Base-by-base conservation (phyloP, 805 yeast species). In the Ogataea paradorogensis region DNA sequence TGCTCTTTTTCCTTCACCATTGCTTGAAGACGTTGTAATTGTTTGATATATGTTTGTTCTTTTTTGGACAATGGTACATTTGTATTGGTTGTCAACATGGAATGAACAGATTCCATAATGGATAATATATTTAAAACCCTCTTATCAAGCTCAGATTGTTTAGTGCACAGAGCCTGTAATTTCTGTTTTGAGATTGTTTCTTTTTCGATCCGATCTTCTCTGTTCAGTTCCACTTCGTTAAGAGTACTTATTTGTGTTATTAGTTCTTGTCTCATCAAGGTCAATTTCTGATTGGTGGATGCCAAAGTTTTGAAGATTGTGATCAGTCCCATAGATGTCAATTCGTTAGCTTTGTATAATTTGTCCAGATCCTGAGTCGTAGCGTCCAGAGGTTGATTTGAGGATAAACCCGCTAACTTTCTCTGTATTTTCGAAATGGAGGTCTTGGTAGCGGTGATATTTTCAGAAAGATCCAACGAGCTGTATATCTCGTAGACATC, bases 91-190 rank as follows among this genome's bases (percentile, higher is more conserved):
- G 39, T 27, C 15, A 32, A 34, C n/a, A 27, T 35, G 2, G 38
- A 21, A 6, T 45, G 38, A 5, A 52, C 20, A 9, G 34, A 15
- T 14, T 44, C 52, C 27, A 47, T 27, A 5, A 33, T 21, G 1
- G 30, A 22, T 15, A 40, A 24, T 9, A 52, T 4, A 43, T 50
- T 31, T 61, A 30, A 25, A 25, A 53, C 14, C 30, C 46, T 44
- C 10, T 35, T 27, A 7, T 44, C 52, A 30, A 60, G 22, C 9
- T 27, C 24, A 2, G 35, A 27, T 35, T 60, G 63, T 35, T 75
- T 67, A 4, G 56, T 47, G 9, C 58, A 48, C 27, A 67, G 47
- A 1, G 42, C 38, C 11, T 50, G 46, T 3, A 55, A 26, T 30
- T 55, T 44, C 20, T 43, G 47, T 23, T 38, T 31, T 22, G 36